Base-by-base conservation (phyloP, 2,329 filamentous ascomycete species). In the Colletotrichum navitas region DNA sequence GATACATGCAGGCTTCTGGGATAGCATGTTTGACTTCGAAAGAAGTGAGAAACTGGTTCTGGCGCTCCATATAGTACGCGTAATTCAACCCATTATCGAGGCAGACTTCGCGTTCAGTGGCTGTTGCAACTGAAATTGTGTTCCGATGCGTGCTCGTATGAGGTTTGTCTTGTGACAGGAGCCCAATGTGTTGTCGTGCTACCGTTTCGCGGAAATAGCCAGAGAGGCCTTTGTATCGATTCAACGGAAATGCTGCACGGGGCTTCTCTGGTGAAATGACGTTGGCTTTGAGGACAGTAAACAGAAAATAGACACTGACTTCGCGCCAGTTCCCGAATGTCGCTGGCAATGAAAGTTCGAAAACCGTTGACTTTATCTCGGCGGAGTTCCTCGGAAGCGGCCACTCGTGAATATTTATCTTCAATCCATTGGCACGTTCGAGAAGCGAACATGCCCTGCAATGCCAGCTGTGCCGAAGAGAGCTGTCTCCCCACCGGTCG, bases 321-420 rank as follows among this genome's bases (percentile, higher is more conserved):
- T 89, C 84, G 21, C 88, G 80, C 88, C 88, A 91, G 1, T 74
- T 58, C 0, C 75, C 75, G 43, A 88, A 85, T 0, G 75, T 36
- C 0, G 29, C 5, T 0, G 88, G 88, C 0, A 83, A 72, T 0
- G 74, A 63, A 0, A 90, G 77, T 73, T 91, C 89, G 61, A 91
- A 91, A 0, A 90, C 80, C 0, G 83, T 81, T 0, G 86, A 80
- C 68, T 86, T 84, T 0, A 81, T 81, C 14, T 80, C 36, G 0
- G 71, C 7, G 0, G 54, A 0, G 0, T 80, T 21, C 0, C 52
- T 39, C 0, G 88, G 84, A 0, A 91, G 78, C 0, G 89, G 88
- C 87, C 87, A 90, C 75, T 91, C 89, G 73, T 88, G 81, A 11
- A 88, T 76, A 0, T 52, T 0, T 10, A 92, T 89, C 0, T 34